A percentile compares a stretch with the other conserved stretches of the same genome.
Evolutionary conservation across 345 rosid species (phyloP).

Genomic region (Linum trigynum): DNA sequence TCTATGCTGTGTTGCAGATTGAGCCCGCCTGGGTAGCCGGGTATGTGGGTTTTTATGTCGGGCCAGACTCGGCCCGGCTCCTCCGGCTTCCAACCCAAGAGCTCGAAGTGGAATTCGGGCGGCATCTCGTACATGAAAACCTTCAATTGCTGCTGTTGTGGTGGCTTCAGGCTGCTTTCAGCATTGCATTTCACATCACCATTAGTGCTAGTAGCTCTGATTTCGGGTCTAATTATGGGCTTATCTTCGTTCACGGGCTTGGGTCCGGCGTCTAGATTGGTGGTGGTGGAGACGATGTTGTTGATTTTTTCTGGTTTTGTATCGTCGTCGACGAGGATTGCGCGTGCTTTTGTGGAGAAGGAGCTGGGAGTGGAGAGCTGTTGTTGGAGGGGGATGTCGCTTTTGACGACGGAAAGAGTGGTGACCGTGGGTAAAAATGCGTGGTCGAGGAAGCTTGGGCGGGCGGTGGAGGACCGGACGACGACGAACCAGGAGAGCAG

Average conservation of each 20-base stretch:
- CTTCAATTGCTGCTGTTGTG: conserved; percentile 32
- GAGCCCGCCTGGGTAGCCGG: conserved; percentile 77
- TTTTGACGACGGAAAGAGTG: conserved; percentile 20
- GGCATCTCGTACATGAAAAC: conserved; percentile 87
- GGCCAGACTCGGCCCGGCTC: conserved; percentile 60
- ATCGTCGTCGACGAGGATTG: conserved; percentile 21
- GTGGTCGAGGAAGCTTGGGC: conserved; percentile 27
- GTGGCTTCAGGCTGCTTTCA: neutral
- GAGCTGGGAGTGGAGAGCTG: neutral
- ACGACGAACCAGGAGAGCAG: conserved; percentile 66
- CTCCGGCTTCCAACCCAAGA: conserved; percentile 59
- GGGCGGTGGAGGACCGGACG: conserved; percentile 38
- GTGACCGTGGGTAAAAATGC: conserved; percentile 25
- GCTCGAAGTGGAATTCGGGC: conserved; percentile 78
- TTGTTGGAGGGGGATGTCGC: conserved; percentile 13
- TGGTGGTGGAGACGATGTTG: no score
- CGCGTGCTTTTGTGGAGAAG: conserved; percentile 16
- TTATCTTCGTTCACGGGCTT: neutral
- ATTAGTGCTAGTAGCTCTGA: neutral
- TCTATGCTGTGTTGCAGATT: conserved; percentile 94
- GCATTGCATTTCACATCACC: conserved; percentile 11
- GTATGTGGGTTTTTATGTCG: conserved; percentile 44
- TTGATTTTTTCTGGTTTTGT: no score
- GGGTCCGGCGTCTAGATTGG: no score
- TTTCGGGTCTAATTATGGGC: neutral